Percentiles rank a stretch among this genome's conserved stretches.
These are phyloP conservation scores for Solanum chacoense DNA, from an alignment of 305 asterid species.

Conservation along the genomic window DNA sequence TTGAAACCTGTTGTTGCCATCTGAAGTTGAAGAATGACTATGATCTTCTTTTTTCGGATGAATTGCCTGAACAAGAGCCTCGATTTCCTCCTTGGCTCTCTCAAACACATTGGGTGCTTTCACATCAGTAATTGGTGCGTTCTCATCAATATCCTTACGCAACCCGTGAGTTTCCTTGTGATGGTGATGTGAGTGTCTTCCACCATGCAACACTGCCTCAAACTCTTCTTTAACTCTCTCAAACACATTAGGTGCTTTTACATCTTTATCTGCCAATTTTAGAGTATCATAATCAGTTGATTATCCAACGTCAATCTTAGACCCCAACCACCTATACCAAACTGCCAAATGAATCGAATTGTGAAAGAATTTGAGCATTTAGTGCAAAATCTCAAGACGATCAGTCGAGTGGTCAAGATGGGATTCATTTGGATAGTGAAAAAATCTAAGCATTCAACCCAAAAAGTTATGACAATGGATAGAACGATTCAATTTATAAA, in stretches of 20 bases:
- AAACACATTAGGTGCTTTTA: conserved; percentile 28
- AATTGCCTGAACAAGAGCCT: conserved; percentile 52
- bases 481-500: not conserved
- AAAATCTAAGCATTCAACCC: not conserved
- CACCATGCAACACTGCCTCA: conserved; percentile 24
- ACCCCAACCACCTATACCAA: not conserved
- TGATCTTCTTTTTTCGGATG: conserved; percentile 44
- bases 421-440: not conserved
- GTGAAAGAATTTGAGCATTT: not conserved
- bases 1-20: conserved; percentile 22
- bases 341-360: not conserved
- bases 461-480: not conserved
- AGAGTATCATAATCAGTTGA: not conserved
- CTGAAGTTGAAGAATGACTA: conserved; percentile 1
- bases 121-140: conserved; percentile 38
- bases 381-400: not conserved
- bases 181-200: conserved; percentile 19
- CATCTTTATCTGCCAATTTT: conserved; percentile 27
- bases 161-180: conserved; percentile 62
- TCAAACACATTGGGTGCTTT: conserved; percentile 78
- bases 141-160: conserved; percentile 44
- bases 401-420: no score
- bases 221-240: conserved; percentile 37
- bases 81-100: conserved; percentile 75
- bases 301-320: not conserved